A percentile compares a stretch with the other conserved stretches of the same genome.
phyloP scores from a whole-genome alignment of 495 filamentous ascomycete species.

The Talaromyces adpressus region DNA sequence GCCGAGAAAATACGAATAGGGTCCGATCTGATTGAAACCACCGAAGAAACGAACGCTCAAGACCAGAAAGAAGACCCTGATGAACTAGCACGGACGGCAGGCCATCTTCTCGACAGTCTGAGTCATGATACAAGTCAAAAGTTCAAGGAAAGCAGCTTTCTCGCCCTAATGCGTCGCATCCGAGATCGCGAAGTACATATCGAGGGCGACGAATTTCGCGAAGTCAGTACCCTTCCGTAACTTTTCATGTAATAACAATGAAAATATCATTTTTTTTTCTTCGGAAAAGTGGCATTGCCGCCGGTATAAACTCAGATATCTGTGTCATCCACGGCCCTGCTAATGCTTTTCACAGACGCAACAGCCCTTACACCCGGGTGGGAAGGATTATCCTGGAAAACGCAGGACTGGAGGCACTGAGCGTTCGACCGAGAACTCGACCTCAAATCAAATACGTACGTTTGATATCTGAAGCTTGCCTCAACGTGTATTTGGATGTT shows the following conservation, averaged over 20 bases:
- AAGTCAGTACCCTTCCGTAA: conserved; percentile 47
- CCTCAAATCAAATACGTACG: not conserved
- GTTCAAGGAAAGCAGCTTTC: conserved; percentile 72
- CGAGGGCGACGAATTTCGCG: conserved; percentile 46
- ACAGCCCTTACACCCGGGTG: conserved; percentile 47
- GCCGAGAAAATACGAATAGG: conserved; percentile 38
- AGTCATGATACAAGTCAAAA: conserved; percentile 61
- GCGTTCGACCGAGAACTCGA: no score
- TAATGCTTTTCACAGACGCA: conserved; percentile 29
- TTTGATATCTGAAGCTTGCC: not conserved
- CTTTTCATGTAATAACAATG: conserved; percentile 11
- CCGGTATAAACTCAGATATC: conserved; percentile 30
- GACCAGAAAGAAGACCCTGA: conserved; percentile 64
- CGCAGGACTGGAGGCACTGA: conserved; percentile 11
- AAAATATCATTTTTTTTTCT: conserved; percentile 12
- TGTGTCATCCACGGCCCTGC: conserved; percentile 26
- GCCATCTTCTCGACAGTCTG: conserved; percentile 61
- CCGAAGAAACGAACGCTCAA: conserved; percentile 18
- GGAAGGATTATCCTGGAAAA: conserved; percentile 35
- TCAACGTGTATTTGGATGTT: not conserved
- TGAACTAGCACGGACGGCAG: conserved; percentile 65
- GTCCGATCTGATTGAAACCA: conserved; percentile 40
- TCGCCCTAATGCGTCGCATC: conserved; percentile 65
- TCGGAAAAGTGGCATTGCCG: conserved; percentile 28
- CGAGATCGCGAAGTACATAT: conserved; percentile 47